Evolutionary conservation across 345 rosid species (phyloP), one percentile per base, ranked within the genome.

Genomic region (Eucalyptus decipiens): DNA sequence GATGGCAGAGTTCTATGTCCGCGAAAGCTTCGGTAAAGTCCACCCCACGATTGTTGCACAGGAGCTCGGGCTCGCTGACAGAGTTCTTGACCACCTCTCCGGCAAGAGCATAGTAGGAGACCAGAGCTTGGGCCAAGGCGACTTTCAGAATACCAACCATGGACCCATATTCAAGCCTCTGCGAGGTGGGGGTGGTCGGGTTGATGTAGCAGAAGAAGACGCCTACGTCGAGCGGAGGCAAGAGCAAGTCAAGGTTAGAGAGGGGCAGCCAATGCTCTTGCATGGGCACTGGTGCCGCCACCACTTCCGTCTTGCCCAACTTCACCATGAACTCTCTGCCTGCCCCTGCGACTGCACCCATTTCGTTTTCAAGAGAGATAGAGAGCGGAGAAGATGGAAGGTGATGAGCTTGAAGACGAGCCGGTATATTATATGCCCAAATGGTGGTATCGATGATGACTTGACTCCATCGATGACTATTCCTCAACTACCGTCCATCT

Each of bases 41-140:
- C 16, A 95, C 98, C 7, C 99, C 99, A 4, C 96, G 93, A 91
- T 97, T 97, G 95, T 95, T 96, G 90, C 97, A 97, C 10, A 95
- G 93, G 54, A 96, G 90, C 95, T 96, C 99, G 7, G 98, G 97
- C 92, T 97, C 99, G 21, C 95, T 96, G 9, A 90, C 83, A 3
- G 94, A 56, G 93, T 93, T 96, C 4, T 87, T 26, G 49, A 96
- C 95, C 21, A 96, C 91, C 94, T 96, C 96, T 4, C 97, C 97
- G 4, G 96, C 95, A 14, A 95, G 94, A 42, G 97, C 95, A 40
- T 96, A 97, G 94, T 94, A 97, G 16, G 95, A 89, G 18, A 94
- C 94, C 34, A 97, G 95, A 52, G 95, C 93, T 89, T 96, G 90
- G 14, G 96, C 96, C 93, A 97, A 50, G 56, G 96, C 91, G 87